Percentiles rank a stretch among this genome's conserved stretches.
Conservation (phyloP, 306 rosid species). For the Cercis canadensis region DNA sequence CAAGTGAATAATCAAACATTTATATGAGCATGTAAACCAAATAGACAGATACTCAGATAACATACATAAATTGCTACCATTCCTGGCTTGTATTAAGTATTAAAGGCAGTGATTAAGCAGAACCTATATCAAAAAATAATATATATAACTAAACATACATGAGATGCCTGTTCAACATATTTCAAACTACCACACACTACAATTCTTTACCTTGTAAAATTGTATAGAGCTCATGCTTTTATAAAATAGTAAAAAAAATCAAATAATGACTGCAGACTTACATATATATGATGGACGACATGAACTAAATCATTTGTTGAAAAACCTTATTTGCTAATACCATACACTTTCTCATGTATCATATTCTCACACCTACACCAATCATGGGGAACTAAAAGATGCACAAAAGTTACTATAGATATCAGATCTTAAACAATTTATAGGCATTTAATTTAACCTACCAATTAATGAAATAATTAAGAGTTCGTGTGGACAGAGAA, state of each 20-base stretch:
- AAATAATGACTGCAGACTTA: neutral
- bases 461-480: neutral
- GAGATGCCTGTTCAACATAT: neutral
- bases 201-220: too few species aligned
- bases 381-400: neutral
- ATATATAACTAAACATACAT: neutral
- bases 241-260: too few species aligned
- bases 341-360: neutral
- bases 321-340: neutral
- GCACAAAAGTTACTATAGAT: neutral
- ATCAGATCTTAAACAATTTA: neutral
- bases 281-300: neutral
- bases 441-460: conserved; percentile 26
- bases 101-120: neutral
- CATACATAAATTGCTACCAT: neutral
- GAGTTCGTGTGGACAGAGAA: too few species aligned
- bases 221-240: too few species aligned
- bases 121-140: neutral
- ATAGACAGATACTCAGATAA: neutral
- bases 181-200: neutral
- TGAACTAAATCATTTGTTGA: neutral
- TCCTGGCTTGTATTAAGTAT: neutral
- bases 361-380: neutral
- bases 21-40: neutral
- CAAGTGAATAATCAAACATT: neutral